Evolutionary conservation across 2,329 filamentous ascomycete genomes (phyloP), one percentile per base, ranked within the genome.

Genomic region (Onygenales sp.): DNA sequence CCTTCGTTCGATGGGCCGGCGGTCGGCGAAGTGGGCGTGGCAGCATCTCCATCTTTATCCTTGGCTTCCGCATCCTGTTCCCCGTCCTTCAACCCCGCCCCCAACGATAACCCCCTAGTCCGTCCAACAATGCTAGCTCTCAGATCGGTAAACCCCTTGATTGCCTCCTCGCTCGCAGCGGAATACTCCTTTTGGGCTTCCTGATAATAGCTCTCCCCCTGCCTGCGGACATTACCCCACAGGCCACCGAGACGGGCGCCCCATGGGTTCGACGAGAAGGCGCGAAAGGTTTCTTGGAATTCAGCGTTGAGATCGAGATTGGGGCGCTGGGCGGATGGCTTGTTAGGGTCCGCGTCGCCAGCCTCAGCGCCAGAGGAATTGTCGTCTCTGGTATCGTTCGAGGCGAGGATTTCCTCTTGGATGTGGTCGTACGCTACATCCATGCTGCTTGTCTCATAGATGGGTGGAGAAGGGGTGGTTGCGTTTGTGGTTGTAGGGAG

Each of bases 371-470:
- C 57, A 42, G 50, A 40, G 8, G 40, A 39, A 10, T 62, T 54
- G 7, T 58, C 65, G 53, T 84, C 76, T 62, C 62, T 56, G 33
- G 61, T 65, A 54, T 84, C 77, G 63, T 82, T 79, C 40, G 81
- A 77, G 57, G 68, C 57, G 61, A 88, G 79, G 50, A 83, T 80
- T 68, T 93, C 85, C 74, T 95, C 89, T 67, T 89, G 85, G 64
- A 97, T 95, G 70, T 95, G 90, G 67, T 98, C 93, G 79, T 97
- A 98, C 44, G 91, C 91, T 65, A 94, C 79, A 81, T 98, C 93
- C 93, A 98, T 97, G 49, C 34, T 52, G 37, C 21, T 14, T n/a
- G 37, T 34, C 32, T 27, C 21, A 51, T 43, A 31, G 48, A 50
- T 49, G 6, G 14, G 21, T 27, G 1, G 14, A 14, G 13, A 31